Conservation (phyloP, 345 rosid species). For the Dimocarpus longan region DNA sequence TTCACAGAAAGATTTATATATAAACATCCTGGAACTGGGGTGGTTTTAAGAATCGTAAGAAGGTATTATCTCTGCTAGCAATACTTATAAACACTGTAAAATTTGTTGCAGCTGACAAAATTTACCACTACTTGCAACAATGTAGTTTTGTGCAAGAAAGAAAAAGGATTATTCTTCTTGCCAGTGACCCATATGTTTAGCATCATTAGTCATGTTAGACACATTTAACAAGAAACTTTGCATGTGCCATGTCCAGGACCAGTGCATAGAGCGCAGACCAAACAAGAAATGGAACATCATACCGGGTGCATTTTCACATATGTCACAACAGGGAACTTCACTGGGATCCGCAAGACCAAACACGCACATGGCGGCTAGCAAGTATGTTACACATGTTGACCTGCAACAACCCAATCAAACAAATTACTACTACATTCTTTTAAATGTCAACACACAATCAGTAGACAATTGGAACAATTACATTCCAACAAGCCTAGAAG, state of each 20-base stretch:
- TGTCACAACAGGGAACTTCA: constrained; percentile 70
- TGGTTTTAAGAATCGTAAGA: background rate
- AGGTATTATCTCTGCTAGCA: background rate
- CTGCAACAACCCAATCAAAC: constrained; percentile 35
- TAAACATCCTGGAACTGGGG: background rate
- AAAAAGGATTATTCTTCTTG: background rate
- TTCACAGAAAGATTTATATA: background rate
- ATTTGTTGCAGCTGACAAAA: background rate
- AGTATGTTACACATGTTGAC: constrained; percentile 84
- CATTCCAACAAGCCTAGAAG: background rate
- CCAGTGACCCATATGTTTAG: background rate
- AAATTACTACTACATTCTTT: background rate
- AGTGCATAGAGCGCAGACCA: background rate
- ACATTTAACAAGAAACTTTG: no score
- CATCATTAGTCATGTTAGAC: background rate
- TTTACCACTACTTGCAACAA: background rate
- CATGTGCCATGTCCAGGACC: background rate
- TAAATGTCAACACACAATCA: background rate
- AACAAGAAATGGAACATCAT: constrained; percentile 14
- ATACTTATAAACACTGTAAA: background rate
- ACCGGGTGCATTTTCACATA: constrained; percentile 87
- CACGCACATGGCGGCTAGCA: constrained; percentile 77
- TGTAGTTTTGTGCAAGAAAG: background rate
- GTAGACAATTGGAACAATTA: background rate
- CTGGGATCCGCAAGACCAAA: constrained; percentile 75